Evolutionary conservation across 139 green algal species (phyloP).

Genomic region (Auxenochlorella pyrenoidosa): DNA sequence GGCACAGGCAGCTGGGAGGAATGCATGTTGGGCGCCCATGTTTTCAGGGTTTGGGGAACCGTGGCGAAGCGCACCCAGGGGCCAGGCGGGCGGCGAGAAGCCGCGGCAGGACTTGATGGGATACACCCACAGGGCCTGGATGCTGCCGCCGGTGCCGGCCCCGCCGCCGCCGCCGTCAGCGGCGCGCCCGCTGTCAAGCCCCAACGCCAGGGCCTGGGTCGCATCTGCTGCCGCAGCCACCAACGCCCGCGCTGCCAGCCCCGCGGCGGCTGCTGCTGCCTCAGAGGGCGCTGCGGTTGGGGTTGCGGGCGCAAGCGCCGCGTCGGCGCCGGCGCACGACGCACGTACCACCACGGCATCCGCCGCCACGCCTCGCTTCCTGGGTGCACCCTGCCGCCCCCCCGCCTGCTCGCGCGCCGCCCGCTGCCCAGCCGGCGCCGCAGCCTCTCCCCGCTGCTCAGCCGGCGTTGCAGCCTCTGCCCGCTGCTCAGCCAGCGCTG

Average conservation of each 20-base stretch:
- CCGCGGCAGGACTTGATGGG: constrained; percentile 90
- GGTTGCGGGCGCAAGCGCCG: no score
- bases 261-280: neutral
- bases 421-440: no score
- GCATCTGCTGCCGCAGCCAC: neutral
- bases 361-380: neutral
- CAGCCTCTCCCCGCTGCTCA: neutral
- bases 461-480: neutral
- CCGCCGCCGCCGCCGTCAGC: neutral
- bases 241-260: neutral
- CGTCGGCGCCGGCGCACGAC: neutral
- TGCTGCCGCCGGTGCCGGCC: neutral
- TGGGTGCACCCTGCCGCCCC: no score
- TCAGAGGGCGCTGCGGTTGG: neutral
- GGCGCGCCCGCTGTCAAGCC: constrained; percentile 13
- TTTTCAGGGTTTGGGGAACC: no score
- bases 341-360: neutral
- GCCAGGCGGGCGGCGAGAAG: constrained; percentile 52
- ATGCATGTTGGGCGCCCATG: no score
- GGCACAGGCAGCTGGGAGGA: no score
- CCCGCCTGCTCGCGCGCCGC: neutral
- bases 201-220: constrained; percentile 5
- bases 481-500: no score
- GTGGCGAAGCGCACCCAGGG: constrained; percentile 48
- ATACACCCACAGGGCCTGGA: constrained; percentile 75